phyloP scores from a whole-genome alignment of 768 basidiomycete genomes.

The Mycena haematopus region DNA sequence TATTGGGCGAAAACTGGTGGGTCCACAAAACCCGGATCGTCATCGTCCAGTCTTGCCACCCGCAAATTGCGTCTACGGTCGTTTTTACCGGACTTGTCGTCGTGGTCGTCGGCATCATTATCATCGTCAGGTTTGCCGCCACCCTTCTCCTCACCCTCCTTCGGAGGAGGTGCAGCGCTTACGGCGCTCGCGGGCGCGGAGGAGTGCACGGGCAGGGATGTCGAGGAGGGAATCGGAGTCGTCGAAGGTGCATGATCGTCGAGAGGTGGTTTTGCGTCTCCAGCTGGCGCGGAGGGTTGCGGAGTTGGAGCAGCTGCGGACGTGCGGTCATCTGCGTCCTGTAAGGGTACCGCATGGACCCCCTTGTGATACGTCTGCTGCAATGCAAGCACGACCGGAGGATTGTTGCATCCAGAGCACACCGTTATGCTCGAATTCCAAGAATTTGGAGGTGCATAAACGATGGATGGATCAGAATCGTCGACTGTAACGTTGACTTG shows the following conservation, averaged over 20 bases:
- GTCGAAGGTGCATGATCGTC: background rate
- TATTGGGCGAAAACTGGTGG: slow-evolving; percentile 43
- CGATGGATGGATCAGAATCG: slow-evolving; percentile 45
- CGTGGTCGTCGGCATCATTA: slow-evolving; percentile 1
- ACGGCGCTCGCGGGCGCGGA: background rate
- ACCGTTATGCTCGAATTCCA: slow-evolving; percentile 43
- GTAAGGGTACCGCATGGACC: slow-evolving; percentile 33
- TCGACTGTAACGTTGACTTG: slow-evolving; percentile 45
- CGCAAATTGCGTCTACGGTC: slow-evolving; percentile 18
- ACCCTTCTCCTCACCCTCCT: background rate
- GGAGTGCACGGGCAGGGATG: background rate
- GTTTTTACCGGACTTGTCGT: slow-evolving; percentile 7
- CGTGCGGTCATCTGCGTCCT: slow-evolving; percentile 28
- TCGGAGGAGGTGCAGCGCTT: background rate
- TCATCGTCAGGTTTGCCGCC: background rate
- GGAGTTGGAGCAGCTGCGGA: slow-evolving; percentile 3
- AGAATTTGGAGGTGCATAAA: slow-evolving; percentile 42
- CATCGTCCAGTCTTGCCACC: slow-evolving; percentile 34
- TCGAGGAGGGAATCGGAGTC: background rate
- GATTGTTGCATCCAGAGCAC: slow-evolving; percentile 41
- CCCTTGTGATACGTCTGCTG: slow-evolving; percentile 46
- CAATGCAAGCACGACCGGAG: slow-evolving; percentile 31
- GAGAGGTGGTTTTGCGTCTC: background rate
- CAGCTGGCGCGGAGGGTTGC: background rate
- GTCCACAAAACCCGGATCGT: slow-evolving; percentile 39